Evolutionary conservation across 2,329 filamentous ascomycete species (phyloP).

Genomic region (Clonostachys byssicola): DNA sequence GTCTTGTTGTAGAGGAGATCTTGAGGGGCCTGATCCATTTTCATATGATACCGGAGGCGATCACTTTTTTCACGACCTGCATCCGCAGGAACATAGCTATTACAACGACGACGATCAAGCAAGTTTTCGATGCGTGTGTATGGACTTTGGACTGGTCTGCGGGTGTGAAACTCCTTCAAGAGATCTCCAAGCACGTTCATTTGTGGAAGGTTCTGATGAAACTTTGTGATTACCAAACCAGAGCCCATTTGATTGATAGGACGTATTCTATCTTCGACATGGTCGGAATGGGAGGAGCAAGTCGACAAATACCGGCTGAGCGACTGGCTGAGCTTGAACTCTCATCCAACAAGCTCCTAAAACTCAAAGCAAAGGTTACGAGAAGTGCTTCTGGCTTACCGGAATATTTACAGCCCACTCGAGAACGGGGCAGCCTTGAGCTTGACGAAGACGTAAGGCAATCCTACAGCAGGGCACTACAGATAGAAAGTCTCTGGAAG

Average conservation of each 20-base stretch:
- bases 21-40: conserved; percentile 44
- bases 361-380: background rate
- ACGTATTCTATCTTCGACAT: conserved; percentile 27
- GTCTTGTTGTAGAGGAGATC: conserved; percentile 36
- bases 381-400: background rate
- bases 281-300: conserved; percentile 22
- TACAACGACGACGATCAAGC: conserved; percentile 19
- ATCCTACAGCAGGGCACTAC: conserved; percentile 18
- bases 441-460: background rate
- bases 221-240: conserved; percentile 8
- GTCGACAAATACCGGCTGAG: conserved; percentile 5
- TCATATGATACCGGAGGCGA: conserved; percentile 35
- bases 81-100: conserved; percentile 25
- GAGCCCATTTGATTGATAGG: conserved; percentile 20
- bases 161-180: conserved; percentile 20
- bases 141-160: conserved; percentile 32
- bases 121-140: conserved; percentile 36
- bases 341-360: background rate
- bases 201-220: conserved; percentile 16
- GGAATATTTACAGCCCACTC: background rate
- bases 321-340: conserved; percentile 14
- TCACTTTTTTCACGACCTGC: conserved; percentile 31
- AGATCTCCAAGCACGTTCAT: conserved; percentile 14
- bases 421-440: background rate
- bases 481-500: conserved; percentile 25